A percentile compares a stretch with the other conserved stretches of the same genome.
Evolutionary conservation across 306 rosid genomes (phyloP).

Genomic region (Cicer bijugum): DNA sequence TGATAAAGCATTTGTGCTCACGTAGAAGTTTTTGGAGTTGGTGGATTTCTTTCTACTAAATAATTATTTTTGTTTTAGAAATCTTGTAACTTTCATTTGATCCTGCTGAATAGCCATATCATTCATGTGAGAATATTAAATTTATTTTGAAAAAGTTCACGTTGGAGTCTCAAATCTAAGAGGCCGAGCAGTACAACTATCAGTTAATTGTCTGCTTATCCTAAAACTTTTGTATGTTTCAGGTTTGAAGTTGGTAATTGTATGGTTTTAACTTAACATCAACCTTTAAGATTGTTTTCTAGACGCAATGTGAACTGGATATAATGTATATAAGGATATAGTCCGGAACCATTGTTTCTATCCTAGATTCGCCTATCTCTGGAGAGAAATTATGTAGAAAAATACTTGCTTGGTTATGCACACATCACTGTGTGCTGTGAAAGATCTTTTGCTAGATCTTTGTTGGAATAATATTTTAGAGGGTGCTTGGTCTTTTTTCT

Average conservation of each 20-base stretch:
- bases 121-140: neutral
- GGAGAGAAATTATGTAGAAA: no score
- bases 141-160: no score
- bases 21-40: conserved; percentile 40
- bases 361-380: no score
- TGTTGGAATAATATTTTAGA: neutral
- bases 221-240: neutral
- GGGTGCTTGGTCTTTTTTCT: neutral
- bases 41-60: conserved; percentile 40
- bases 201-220: conserved; percentile 13
- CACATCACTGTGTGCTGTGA: no score
- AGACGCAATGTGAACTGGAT: conserved; percentile 8
- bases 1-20: conserved; percentile 40
- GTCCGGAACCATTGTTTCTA: neutral
- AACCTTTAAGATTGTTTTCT: conserved; percentile 5
- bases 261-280: neutral
- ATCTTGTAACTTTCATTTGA: conserved; percentile 34
- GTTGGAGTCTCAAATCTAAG: conserved; percentile 25
- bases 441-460: neutral
- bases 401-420: neutral
- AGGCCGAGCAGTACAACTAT: neutral
- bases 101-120: conserved; percentile 30
- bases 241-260: neutral
- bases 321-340: neutral
- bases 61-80: conserved; percentile 34